These are phyloP conservation scores for Monosporozyma siamensis DNA, from an alignment of 805 yeast genomes.

Conservation along the genomic window DNA sequence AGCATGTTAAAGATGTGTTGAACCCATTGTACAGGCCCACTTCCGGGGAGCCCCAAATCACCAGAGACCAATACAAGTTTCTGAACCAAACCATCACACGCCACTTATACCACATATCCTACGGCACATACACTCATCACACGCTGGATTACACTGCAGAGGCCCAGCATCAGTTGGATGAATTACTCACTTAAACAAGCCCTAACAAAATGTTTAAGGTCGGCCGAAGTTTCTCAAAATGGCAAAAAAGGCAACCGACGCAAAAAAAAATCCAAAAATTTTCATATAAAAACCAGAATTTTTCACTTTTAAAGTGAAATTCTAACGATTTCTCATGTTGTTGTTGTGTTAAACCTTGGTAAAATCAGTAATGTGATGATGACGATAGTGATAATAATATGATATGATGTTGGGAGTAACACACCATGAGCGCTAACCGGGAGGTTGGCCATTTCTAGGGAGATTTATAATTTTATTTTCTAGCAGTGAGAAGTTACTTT, in stretches of 20 bases:
- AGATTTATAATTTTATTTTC: neutral
- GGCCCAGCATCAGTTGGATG: conserved; percentile 1
- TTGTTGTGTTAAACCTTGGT: too few species aligned
- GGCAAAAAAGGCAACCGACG: too few species aligned
- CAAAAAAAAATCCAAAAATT: too few species aligned
- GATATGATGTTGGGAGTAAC: too few species aligned
- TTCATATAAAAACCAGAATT: too few species aligned
- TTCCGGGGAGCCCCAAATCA: conserved; percentile 13
- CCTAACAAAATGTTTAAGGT: too few species aligned
- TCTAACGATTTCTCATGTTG: too few species aligned
- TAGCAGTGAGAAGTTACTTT: too few species aligned
- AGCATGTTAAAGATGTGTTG: conserved; percentile 43
- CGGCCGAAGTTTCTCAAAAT: too few species aligned
- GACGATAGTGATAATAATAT: neutral
- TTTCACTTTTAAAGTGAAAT: too few species aligned
- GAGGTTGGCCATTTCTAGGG: conserved; percentile 12
- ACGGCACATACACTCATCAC: conserved; percentile 1
- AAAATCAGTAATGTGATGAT: too few species aligned
- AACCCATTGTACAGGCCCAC: conserved; percentile 43
- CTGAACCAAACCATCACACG: conserved; percentile 59
- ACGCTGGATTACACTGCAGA: conserved; percentile 5
- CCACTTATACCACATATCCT: conserved; percentile 38
- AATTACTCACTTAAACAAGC: too few species aligned
- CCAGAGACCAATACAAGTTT: conserved; percentile 41
- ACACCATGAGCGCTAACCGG: conserved; percentile 9